Evolutionary conservation across 73 alveolate species (phyloP), one percentile per base, ranked within the genome.

Genomic region (Symbiodinium natans): DNA sequence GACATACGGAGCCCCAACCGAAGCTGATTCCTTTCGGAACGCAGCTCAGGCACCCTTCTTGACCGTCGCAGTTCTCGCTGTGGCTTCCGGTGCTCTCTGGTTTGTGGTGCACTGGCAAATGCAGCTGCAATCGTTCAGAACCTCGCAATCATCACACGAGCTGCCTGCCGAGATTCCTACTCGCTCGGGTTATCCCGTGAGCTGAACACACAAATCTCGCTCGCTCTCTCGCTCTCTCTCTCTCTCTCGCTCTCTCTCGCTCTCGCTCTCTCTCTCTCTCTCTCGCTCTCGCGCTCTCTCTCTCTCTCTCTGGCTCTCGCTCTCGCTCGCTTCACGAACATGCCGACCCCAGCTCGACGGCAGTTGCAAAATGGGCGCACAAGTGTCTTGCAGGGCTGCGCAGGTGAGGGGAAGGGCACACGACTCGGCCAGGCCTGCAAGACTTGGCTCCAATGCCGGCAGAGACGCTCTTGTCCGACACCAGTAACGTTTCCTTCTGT

Each of bases 11-110:
- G n/a, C n/a, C n/a, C n/a, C n/a, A n/a, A n/a, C n/a, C n/a, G n/a
- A n/a, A n/a, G n/a, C n/a, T n/a, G n/a, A n/a, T n/a, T n/a, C n/a
- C n/a, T n/a, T n/a, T n/a, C n/a, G n/a, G n/a, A n/a, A n/a, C n/a
- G n/a, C n/a, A n/a, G 40, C 41, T 40, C 5, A 88, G 95, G 95
- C 95, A 7, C 95, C 95, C 73, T 88, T 88, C 85, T 27, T 88
- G 73, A 88, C 86, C 36, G 95, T 88, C 41, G 95, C 95, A 54
- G 23, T 88, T 10, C 43, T 63, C 17, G 95, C 95, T 4, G 95
- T 88, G 85, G 95, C 95, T 2, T 59, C 86, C 9, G 95, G 95
- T 13, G 95, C 95, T 4, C 71, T 88, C 41, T 88, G 95, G 95
- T 88, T 88, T 77, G 36, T 74, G 75, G 95, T 88, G 52, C 63